phyloP scores from a whole-genome alignment of 1,139 yeast species.

The Geotrichum aggregatum region DNA sequence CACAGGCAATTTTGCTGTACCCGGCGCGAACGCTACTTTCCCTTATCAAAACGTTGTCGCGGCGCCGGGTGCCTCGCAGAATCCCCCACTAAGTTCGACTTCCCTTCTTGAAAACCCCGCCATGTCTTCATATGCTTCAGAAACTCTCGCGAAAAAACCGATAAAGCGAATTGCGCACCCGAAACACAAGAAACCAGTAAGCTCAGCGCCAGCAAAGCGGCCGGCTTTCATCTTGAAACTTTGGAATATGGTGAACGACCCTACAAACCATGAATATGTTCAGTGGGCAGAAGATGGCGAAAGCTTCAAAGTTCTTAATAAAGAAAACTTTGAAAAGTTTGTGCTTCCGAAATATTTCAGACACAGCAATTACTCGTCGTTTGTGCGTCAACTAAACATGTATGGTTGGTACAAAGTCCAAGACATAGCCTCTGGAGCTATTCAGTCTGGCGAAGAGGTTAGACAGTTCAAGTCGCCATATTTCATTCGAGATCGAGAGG shows the following conservation, averaged over 20 bases:
- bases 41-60: background rate
- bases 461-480: conserved; percentile 81
- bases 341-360: conserved; percentile 89
- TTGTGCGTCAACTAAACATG: conserved; percentile 94
- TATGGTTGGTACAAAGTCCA: conserved; percentile 97
- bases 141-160: background rate
- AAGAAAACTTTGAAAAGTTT: conserved; percentile 80
- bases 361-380: conserved; percentile 90
- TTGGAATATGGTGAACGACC: conserved; percentile 93
- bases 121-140: conserved; percentile 5
- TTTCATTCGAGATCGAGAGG: conserved; percentile 66
- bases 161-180: conserved; percentile 21
- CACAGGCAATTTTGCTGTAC: background rate
- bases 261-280: conserved; percentile 61
- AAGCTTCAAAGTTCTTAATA: conserved; percentile 74
- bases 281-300: conserved; percentile 84
- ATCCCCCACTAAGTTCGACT: conserved; percentile 17
- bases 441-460: conserved; percentile 53
- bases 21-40: background rate
- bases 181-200: conserved; percentile 29
- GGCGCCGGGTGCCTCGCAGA: background rate
- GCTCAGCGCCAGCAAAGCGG: conserved; percentile 43
- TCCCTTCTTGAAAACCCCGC: conserved; percentile 10
- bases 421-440: conserved; percentile 65
- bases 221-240: conserved; percentile 90